Base-by-base conservation (phyloP, 257 asterid genomes). In the Salvia splendens region DNA sequence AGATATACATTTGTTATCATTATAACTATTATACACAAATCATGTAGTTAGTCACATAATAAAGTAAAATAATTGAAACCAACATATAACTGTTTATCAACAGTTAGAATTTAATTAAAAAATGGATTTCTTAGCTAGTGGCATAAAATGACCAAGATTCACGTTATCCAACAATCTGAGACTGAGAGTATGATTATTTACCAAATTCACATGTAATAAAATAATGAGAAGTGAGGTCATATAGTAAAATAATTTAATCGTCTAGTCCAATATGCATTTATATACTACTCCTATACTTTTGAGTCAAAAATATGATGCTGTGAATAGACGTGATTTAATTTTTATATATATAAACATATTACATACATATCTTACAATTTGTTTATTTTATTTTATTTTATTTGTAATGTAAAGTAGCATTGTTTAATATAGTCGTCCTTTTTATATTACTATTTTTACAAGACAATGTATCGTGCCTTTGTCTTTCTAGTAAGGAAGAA, bases 251-350 rank as follows among this genome's bases (percentile, higher is more conserved):
- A 2, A 14, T 16, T 50, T 16, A 50, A 50, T 50, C 28, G 6
- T 49, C 4, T 61, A 58, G 11, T 68, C 17, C 11, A 63, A 30
- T 49, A 41, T 53, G 60, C 14, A 5, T 52, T 52, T 16, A 16
- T 17, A 8, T 8, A 8, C 30, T 28, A n/a, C n/a, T n/a, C n/a
- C n/a, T n/a, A 51, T 8, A 17, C 3, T n/a, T 1, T 65, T 43
- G 56, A 64, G 78, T 73, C 51, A 73, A 72, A 64, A 76, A 49
- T 64, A 63, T 67, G 70, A 63, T 68, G 79, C 46, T 48, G 67
- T 46, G 52, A 68, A 62, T 53, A 62, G 72, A 78, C 30, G 47
- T 65, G 61, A 58, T 72, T 45, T 77, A 3, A 68, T 66, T 63
- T 9, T 47, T 5, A n/a, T 14, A 14, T 47, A 47, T 47, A 14